phyloP scores from a whole-genome alignment of 2,329 filamentous ascomycete genomes.

The Cadophora malorum region DNA sequence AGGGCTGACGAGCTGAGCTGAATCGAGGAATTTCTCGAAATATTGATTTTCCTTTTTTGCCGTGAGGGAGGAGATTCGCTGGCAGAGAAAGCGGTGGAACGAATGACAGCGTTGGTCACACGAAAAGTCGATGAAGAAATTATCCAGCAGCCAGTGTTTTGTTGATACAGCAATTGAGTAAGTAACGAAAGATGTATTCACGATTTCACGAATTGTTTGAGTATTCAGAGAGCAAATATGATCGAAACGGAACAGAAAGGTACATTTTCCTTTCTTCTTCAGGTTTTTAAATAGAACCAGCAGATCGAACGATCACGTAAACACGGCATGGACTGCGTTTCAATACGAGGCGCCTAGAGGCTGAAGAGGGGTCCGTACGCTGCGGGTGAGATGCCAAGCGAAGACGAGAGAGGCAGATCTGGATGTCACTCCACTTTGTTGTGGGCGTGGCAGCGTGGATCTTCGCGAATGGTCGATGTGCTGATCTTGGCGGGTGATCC shows the following conservation, averaged over 20 bases:
- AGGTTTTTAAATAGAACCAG: neutral
- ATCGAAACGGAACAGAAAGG: neutral
- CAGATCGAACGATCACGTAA: constrained; percentile 13
- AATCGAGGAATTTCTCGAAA: neutral
- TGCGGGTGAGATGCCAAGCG: constrained; percentile 17
- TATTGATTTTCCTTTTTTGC: constrained; percentile 9
- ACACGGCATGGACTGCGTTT: constrained; percentile 11
- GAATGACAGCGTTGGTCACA: neutral
- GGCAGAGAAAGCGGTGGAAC: neutral
- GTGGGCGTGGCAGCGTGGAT: constrained; percentile 6
- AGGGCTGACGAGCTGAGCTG: constrained; percentile 4
- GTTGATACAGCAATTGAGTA: neutral
- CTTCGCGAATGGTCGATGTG: neutral
- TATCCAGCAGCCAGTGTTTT: neutral
- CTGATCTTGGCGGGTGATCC: constrained; percentile 2
- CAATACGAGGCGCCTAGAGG: constrained; percentile 17
- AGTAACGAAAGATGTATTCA: neutral
- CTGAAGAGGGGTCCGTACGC: constrained; percentile 10
- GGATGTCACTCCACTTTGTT: constrained; percentile 10
- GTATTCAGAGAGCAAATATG: neutral
- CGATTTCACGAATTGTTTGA: neutral
- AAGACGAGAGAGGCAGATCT: constrained; percentile 17
- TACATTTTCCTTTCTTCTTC: neutral
- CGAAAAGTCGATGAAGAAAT: neutral
- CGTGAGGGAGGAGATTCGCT: constrained; percentile 1